These are phyloP conservation scores for Solanum pinnatisectum DNA, from an alignment of 257 asterid genomes.

Conservation along the genomic window DNA sequence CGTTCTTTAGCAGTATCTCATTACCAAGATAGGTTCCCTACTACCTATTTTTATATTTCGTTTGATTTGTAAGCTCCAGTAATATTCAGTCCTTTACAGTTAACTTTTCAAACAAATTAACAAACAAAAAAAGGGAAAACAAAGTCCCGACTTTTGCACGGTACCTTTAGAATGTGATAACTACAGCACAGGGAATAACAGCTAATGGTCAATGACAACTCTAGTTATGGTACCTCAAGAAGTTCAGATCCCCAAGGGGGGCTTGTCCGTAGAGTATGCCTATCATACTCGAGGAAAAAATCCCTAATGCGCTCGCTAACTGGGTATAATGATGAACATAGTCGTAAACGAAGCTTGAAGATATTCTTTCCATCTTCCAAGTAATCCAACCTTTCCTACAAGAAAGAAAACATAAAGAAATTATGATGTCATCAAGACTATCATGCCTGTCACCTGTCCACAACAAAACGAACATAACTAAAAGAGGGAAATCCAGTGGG, in stretches of 20 bases:
- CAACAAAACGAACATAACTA: background rate
- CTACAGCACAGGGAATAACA: slow-evolving; percentile 4
- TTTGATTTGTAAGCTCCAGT: background rate
- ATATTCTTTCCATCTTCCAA: slow-evolving; percentile 97
- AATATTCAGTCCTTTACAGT: background rate
- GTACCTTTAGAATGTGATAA: background rate
- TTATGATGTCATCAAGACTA: background rate
- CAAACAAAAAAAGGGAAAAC: background rate
- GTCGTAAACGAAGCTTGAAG: slow-evolving; percentile 78
- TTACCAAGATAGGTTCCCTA: background rate
- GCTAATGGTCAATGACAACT: background rate
- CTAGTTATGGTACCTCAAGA: slow-evolving; percentile 61
- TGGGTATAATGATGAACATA: slow-evolving; percentile 93
- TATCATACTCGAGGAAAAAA: slow-evolving; percentile 92
- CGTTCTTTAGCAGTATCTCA: background rate
- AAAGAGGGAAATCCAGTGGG: background rate
- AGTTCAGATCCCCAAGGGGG: slow-evolving; percentile 99
- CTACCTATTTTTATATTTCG: background rate
- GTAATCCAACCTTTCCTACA: slow-evolving; percentile 81
- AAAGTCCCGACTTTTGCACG: background rate
- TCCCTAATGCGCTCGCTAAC: slow-evolving; percentile 95
- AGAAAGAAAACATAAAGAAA: slow-evolving; percentile 16
- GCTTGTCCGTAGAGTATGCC: slow-evolving; percentile 96
- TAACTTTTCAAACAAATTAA: background rate
- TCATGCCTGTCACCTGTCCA: background rate